Percentiles rank a stretch among this genome's conserved stretches.
These are phyloP conservation scores for Castanospermum australe DNA, from an alignment of 306 rosid genomes.

Conservation along the genomic window DNA sequence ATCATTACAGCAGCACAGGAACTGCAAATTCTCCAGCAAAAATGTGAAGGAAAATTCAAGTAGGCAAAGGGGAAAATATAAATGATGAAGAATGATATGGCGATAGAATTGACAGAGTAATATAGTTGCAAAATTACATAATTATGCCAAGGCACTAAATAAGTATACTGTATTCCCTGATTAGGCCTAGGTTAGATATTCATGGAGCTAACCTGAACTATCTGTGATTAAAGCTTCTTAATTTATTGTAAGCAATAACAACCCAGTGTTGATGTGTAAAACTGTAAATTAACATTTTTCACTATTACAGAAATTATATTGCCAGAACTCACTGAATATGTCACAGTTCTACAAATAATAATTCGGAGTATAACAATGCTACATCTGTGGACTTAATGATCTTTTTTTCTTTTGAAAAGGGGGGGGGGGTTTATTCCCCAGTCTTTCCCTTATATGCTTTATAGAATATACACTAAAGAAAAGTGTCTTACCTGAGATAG, in stretches of 20 bases:
- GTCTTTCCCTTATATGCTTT: neutral
- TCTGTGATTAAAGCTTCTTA: conserved; percentile 2
- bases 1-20: neutral
- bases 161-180: neutral
- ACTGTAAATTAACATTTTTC: conserved; percentile 9
- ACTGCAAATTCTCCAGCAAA: neutral
- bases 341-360: conserved; percentile 20
- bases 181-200: conserved; percentile 1
- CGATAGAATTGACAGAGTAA: conserved; percentile 3
- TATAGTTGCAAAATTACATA: neutral
- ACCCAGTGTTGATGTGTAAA: neutral
- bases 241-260: conserved; percentile 6
- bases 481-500: conserved; percentile 64
- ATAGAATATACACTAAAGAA: neutral
- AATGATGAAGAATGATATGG: conserved; percentile 16
- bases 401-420: neutral
- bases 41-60: neutral
- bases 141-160: neutral
- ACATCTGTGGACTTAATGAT: neutral
- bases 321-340: neutral
- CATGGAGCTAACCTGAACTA: neutral
- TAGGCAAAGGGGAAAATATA: neutral
- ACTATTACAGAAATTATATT: neutral
- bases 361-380: neutral
- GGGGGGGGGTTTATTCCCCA: neutral